Conservation (phyloP, 768 basidiomycete genomes). For the Naganishia onofrii region DNA sequence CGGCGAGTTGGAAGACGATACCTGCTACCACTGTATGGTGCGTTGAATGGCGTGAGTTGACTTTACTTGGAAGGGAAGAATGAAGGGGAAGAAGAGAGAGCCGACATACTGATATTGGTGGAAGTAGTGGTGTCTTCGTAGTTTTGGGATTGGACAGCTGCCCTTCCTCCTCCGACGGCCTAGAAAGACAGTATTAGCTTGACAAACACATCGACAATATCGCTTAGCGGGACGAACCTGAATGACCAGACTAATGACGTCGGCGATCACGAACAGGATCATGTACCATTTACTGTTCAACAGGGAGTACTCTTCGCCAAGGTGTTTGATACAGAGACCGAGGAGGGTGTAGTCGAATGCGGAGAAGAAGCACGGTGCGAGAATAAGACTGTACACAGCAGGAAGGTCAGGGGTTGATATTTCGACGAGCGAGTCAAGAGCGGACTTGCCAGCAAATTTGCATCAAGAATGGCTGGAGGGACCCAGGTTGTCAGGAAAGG, state of each 20-base stretch:
- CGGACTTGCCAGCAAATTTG: constrained; percentile 42
- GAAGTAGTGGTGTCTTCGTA: constrained; percentile 38
- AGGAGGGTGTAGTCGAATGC: constrained; percentile 47
- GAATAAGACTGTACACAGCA: constrained; percentile 37
- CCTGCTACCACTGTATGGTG: constrained; percentile 46
- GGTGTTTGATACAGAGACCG: constrained; percentile 45
- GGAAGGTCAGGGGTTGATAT: background rate
- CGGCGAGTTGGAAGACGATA: constrained; percentile 49
- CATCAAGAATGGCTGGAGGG: constrained; percentile 45
- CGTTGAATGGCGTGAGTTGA: background rate
- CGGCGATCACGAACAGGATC: constrained; percentile 45
- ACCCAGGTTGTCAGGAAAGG: background rate
- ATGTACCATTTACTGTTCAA: constrained; percentile 42
- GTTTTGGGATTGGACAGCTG: constrained; percentile 39
- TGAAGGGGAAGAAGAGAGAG: too few relatives aligned
- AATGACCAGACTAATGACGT: constrained; percentile 47
- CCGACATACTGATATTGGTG: constrained; percentile 47
- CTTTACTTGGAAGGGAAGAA: too few relatives aligned
- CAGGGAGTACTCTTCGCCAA: constrained; percentile 43
- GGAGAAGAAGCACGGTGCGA: constrained; percentile 51
- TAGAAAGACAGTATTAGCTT: constrained; percentile 28
- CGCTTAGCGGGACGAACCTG: background rate
- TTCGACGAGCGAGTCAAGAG: too few relatives aligned
- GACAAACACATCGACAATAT: background rate
- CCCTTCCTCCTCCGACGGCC: constrained; percentile 47